phyloP scores from a whole-genome alignment of 345 rosid species.

The Hevea brasiliensis region DNA sequence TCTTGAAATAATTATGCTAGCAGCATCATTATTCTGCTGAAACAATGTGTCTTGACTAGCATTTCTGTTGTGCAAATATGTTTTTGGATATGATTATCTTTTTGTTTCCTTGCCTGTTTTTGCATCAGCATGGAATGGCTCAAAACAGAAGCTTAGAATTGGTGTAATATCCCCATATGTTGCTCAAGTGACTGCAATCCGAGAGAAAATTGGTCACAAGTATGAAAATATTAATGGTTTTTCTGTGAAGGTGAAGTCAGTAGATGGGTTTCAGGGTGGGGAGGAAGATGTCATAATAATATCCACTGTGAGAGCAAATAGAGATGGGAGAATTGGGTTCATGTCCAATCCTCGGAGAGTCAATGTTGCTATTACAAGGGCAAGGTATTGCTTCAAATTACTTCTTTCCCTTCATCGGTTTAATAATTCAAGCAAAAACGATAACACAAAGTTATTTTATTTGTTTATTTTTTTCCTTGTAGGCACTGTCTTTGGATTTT shows the following conservation, averaged over 20 bases:
- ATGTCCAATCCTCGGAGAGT: constrained; percentile 15
- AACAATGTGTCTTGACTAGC: not conserved
- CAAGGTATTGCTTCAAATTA: constrained; percentile 13
- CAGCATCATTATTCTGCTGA: not conserved
- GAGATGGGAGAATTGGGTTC: constrained; percentile 18
- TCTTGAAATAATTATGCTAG: not conserved
- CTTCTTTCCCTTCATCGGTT: not conserved
- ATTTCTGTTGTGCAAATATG: not conserved
- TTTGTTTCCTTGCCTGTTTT: not conserved
- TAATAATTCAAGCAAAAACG: not conserved
- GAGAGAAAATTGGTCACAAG: constrained; percentile 4
- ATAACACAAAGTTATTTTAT: too few relatives aligned
- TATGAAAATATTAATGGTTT: constrained; percentile 12
- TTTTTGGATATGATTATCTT: too few relatives aligned
- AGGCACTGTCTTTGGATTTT: constrained; percentile 61
- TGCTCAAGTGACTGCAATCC: constrained; percentile 19
- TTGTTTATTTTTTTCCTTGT: not conserved
- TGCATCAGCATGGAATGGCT: constrained; percentile 14
- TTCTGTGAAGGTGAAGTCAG: constrained; percentile 21
- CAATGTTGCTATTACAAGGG: constrained; percentile 29
- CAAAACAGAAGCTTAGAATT: not conserved
- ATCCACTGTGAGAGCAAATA: constrained; percentile 28
- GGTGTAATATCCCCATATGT: constrained; percentile 27
- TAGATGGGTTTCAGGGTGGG: constrained; percentile 30
- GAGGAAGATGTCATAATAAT: constrained; percentile 29